Evolutionary conservation across 106 monocot genomes (phyloP), one percentile per base, ranked within the genome.

Genomic region (Phalaenopsis equestris): DNA sequence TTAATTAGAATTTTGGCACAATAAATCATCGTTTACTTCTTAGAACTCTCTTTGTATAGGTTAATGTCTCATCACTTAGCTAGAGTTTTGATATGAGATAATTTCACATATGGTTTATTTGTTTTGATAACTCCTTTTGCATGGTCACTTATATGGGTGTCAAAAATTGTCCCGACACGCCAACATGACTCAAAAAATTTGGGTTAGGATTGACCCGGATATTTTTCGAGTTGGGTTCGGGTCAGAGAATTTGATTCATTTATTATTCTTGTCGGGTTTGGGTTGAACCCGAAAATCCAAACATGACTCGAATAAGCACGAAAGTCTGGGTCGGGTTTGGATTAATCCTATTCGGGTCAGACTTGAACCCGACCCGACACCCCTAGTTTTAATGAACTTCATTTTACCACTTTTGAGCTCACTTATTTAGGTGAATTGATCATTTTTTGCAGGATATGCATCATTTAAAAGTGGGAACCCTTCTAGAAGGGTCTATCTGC

Each of bases 401-500:
- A 5, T 42, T 18, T n/a, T 64, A 4, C 72, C 47, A 4, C 7
- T 52, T 82, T 45, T 23, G 14, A 46, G 47, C 58, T n/a, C 12
- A 8, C n/a, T 68, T 48, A n/a, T 42, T 77, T 55, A 49, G 48
- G 46, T 80, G 7, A 55, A 80, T 80, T 17, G 73, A 49, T 38
- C 39, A 37, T 52, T 77, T 79, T 72, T 8, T 86, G 56, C 82
- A 96, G 96, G 91, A 93, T 70, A 92, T 86, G 83, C 49, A 77
- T 56, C 72, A 94, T 75, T 88, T 96, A 52, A 88, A 84, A 90
- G 93, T 91, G 89, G 96, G 96, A 84, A 94, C 91, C 37, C 94
- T 96, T 83, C 80, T 94, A 72, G 88, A 94, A 73, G 96, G 96
- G 57, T 91, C 91, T 19, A 80, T 96, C 39, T 82, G 84, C 57